These are phyloP conservation scores for Phytophthora pinifolia DNA, from an alignment of 352 stramenopile genomes.

Conservation along the genomic window DNA sequence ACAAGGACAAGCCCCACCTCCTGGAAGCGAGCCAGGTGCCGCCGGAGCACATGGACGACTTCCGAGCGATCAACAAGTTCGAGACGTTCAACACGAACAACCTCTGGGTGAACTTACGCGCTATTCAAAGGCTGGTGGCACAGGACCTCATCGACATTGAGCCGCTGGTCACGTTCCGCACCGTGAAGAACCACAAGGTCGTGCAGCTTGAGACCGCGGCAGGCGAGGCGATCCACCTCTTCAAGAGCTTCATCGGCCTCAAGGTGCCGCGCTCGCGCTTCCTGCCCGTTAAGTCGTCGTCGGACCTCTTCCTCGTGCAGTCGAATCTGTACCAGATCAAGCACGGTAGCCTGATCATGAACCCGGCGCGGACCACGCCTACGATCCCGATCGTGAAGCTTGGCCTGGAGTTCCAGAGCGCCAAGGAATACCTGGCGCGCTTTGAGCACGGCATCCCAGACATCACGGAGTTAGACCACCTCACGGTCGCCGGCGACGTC, in stretches of 20 bases:
- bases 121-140: constrained; percentile 95
- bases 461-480: constrained; percentile 93
- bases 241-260: constrained; percentile 96
- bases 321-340: constrained; percentile 94
- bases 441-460: constrained; percentile 91
- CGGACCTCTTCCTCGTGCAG: constrained; percentile 96
- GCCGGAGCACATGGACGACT: constrained; percentile 93
- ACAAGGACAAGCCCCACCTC: constrained; percentile 94
- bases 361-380: constrained; percentile 69
- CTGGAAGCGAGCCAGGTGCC: constrained; percentile 98
- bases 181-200: constrained; percentile 95
- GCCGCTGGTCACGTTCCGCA: constrained; percentile 91
- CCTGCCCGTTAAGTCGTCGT: constrained; percentile 99
- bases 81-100: constrained; percentile 99
- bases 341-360: constrained; percentile 91
- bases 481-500: constrained; percentile 92
- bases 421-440: constrained; percentile 85
- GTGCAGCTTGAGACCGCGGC: constrained; percentile 96
- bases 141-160: constrained; percentile 98
- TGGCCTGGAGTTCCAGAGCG: constrained; percentile 89
- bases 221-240: constrained; percentile 98
- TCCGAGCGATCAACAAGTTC: constrained; percentile 95
- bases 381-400: constrained; percentile 94
- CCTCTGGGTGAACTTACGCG: constrained; percentile 98
- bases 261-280: constrained; percentile 97